These are phyloP conservation scores for Lachnellula hyalina DNA, from an alignment of 2,329 filamentous ascomycete genomes.

Conservation along the genomic window DNA sequence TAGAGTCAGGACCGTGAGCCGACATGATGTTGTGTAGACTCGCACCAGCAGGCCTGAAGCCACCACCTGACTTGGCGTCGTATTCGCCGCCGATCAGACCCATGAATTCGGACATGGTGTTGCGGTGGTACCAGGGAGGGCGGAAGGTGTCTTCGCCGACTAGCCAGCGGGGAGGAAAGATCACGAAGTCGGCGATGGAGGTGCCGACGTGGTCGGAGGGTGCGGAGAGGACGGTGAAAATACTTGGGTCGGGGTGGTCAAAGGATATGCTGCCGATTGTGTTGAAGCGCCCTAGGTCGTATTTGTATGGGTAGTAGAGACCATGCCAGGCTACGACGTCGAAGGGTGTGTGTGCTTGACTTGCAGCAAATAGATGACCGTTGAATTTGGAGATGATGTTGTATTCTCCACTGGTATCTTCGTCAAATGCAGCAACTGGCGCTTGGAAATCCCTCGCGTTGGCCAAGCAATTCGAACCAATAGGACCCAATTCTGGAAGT, in stretches of 20 bases:
- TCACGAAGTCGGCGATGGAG: conserved; percentile 58
- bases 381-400: conserved; percentile 61
- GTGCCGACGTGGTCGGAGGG: conserved; percentile 50
- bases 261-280: conserved; percentile 67
- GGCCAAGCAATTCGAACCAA: conserved; percentile 69
- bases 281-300: conserved; percentile 73
- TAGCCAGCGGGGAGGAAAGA: conserved; percentile 60
- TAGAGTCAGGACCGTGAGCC: conserved; percentile 53
- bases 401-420: conserved; percentile 43
- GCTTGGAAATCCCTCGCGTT: conserved; percentile 72
- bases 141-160: conserved; percentile 56
- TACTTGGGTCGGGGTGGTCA: conserved; percentile 73
- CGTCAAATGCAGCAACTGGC: conserved; percentile 63
- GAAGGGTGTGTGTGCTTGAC: conserved; percentile 67
- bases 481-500: conserved; percentile 67
- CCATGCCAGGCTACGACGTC: conserved; percentile 79
- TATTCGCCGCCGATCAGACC: conserved; percentile 57
- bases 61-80: conserved; percentile 50
- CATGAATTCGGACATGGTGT: conserved; percentile 63
- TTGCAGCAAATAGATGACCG: conserved; percentile 59
- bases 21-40: conserved; percentile 60
- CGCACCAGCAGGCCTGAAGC: conserved; percentile 56
- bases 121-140: conserved; percentile 60
- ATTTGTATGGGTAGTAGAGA: conserved; percentile 76
- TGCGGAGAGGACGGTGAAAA: conserved; percentile 64